A percentile compares a stretch with the other conserved stretches of the same genome.
phyloP scores from a whole-genome alignment of 2,329 filamentous ascomycete species.

The Ceratocystis diversiconidia region DNA sequence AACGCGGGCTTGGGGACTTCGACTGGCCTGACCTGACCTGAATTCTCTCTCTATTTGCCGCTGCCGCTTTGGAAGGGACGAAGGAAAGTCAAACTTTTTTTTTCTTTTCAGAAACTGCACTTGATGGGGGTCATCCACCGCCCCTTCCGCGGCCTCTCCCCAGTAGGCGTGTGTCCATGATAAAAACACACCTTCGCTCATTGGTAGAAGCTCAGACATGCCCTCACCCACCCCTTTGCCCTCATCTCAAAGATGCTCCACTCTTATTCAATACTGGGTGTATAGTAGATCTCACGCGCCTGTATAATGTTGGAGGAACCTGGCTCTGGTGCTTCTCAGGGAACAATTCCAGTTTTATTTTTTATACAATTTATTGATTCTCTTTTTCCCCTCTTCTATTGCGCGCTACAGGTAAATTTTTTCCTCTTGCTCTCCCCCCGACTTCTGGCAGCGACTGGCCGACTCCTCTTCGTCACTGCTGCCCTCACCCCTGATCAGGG shows the following conservation, averaged over 20 bases:
- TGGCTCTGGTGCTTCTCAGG: not conserved
- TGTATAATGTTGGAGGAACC: not conserved
- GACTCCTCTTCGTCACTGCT: not conserved
- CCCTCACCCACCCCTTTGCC: not conserved
- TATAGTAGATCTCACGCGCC: not conserved
- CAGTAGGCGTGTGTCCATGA: not conserved
- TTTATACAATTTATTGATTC: conserved; percentile 1
- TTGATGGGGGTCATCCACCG: conserved; percentile 5
- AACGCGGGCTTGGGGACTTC: too few species aligned
- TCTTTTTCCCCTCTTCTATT: not conserved
- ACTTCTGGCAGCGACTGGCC: not conserved
- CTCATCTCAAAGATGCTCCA: conserved; percentile 1
- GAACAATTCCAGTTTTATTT: not conserved
- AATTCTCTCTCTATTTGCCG: not conserved
- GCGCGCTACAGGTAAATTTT: not conserved
- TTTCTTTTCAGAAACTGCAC: conserved; percentile 1
- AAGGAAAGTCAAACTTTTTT: not conserved
- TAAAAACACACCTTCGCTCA: not conserved
- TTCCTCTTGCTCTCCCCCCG: not conserved
- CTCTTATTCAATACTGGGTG: not conserved
- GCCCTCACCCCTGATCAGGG: conserved; percentile 2
- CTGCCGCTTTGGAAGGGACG: not conserved
- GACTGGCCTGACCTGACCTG: not conserved
- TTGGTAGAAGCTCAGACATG: not conserved
- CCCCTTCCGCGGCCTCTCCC: not conserved